Percentiles rank a stretch among this genome's conserved stretches.
phyloP scores from a whole-genome alignment of 371 early-diverging fungal genomes.

The Parasitella parasitica region DNA sequence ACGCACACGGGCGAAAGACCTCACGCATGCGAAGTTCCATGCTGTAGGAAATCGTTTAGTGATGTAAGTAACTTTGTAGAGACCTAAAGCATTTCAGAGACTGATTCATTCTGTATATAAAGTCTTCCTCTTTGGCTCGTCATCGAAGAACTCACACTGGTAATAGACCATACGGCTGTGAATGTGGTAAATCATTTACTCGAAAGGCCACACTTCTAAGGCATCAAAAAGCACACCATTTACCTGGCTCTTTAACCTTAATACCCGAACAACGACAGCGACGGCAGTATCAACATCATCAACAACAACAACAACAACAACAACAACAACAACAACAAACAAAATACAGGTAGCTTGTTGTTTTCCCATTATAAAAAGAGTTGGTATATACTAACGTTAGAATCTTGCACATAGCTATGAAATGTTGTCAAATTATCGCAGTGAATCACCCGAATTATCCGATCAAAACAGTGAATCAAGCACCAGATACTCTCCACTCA shows the following conservation, averaged over 20 bases:
- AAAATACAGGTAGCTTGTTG: not conserved
- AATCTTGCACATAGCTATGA: not conserved
- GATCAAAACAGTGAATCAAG: slow-evolving; percentile 6
- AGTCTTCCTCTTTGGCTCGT: slow-evolving; percentile 50
- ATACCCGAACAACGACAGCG: not conserved
- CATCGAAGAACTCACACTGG: slow-evolving; percentile 52
- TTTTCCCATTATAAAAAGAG: not conserved
- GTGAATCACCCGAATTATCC: slow-evolving; percentile 13
- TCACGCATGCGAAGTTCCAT: slow-evolving; percentile 63
- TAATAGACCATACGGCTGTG: slow-evolving; percentile 42
- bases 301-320: not conserved
- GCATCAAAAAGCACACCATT: slow-evolving; percentile 47
- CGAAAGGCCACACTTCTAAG: slow-evolving; percentile 69
- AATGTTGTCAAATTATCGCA: slow-evolving; percentile 4
- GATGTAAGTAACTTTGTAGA: slow-evolving; percentile 27
- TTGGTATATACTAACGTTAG: not conserved
- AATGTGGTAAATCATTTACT: slow-evolving; percentile 62
- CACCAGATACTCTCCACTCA: not conserved
- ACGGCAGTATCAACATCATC: not conserved
- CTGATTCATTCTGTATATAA: not conserved
- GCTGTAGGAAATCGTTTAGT: slow-evolving; percentile 61
- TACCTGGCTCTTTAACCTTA: not conserved
- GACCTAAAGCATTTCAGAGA: not conserved
- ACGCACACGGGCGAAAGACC: slow-evolving; percentile 84
- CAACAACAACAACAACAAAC: not conserved